phyloP scores from a whole-genome alignment of 208 protist species.

The Crithidia sp. region DNA sequence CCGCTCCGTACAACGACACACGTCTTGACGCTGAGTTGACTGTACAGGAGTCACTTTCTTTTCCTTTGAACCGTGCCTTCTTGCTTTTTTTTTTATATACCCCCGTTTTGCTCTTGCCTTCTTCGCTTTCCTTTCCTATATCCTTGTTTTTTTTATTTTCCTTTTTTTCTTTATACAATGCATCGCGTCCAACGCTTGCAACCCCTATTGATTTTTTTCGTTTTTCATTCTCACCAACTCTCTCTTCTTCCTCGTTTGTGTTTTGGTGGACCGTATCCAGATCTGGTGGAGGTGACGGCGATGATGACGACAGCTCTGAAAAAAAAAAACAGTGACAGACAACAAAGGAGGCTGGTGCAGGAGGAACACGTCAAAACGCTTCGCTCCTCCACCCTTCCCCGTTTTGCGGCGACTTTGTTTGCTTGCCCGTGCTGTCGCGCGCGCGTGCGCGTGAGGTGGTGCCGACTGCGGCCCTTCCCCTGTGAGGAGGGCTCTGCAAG shows the following conservation, averaged over 20 bases:
- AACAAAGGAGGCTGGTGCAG: too few relatives aligned
- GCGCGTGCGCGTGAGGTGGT: too few relatives aligned
- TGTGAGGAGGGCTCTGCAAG: too few relatives aligned
- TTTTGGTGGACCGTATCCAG: too few relatives aligned
- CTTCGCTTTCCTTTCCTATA: background rate
- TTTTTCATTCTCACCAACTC: too few relatives aligned
- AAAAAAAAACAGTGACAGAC: too few relatives aligned
- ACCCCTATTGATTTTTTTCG: too few relatives aligned
- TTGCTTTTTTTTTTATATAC: conserved; percentile 3
- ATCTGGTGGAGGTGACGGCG: too few relatives aligned
- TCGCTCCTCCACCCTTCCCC: background rate
- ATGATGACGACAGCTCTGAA: too few relatives aligned
- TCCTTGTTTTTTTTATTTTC: conserved; percentile 2
- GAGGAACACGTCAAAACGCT: too few relatives aligned
- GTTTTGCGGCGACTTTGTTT: background rate
- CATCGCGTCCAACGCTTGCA: background rate
- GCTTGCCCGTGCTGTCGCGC: background rate
- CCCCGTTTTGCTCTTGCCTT: conserved; percentile 16
- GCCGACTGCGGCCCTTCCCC: too few relatives aligned
- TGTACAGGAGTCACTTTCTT: background rate
- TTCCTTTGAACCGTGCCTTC: background rate
- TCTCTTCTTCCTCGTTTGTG: too few relatives aligned
- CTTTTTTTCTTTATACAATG: background rate
- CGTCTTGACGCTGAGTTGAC: background rate
- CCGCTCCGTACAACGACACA: background rate